Percentiles rank a stretch among this genome's conserved stretches.
Evolutionary conservation across 352 stramenopile species (phyloP).

Genomic region (Globisporangium nunn): DNA sequence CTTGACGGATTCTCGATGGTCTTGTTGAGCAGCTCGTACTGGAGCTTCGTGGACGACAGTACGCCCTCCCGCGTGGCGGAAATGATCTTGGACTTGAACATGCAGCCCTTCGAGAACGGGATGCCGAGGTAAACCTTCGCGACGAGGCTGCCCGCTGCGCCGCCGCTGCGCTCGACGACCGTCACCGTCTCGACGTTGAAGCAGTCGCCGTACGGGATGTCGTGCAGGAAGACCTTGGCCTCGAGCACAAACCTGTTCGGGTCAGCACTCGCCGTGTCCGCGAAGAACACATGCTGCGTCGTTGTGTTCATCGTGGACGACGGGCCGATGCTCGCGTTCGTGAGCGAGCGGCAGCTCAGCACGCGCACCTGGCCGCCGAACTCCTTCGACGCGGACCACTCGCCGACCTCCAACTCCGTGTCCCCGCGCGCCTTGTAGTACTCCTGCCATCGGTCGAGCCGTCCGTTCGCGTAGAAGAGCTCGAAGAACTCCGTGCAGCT

Average conservation of each 20-base stretch:
- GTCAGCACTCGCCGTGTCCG: slow-evolving; percentile 23
- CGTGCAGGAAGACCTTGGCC: slow-evolving; percentile 59
- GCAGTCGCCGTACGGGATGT: slow-evolving; percentile 84
- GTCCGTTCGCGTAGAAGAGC: slow-evolving; percentile 55
- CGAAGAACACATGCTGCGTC: slow-evolving; percentile 58
- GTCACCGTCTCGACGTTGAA: slow-evolving; percentile 74
- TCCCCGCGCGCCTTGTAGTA: slow-evolving; percentile 74
- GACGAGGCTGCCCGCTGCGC: slow-evolving; percentile 30
- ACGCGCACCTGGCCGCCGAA: slow-evolving; percentile 62
- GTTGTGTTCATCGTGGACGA: slow-evolving; percentile 80
- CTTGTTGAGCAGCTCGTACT: slow-evolving; percentile 60
- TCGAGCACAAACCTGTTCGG: slow-evolving; percentile 54
- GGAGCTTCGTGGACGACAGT: slow-evolving; percentile 38
- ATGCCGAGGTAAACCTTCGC: slow-evolving; percentile 67
- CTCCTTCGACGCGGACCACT: slow-evolving; percentile 57
- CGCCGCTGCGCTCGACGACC: slow-evolving; percentile 37
- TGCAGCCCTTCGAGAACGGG: slow-evolving; percentile 83
- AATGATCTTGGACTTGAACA: slow-evolving; percentile 89
- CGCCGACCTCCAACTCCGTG: slow-evolving; percentile 58
- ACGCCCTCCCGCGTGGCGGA: slow-evolving; percentile 64
- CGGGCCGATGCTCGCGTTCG: slow-evolving; percentile 76
- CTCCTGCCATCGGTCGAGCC: slow-evolving; percentile 32
- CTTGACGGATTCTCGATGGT: slow-evolving; percentile 19
- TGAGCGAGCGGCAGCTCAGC: slow-evolving; percentile 62
- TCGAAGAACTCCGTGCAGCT: slow-evolving; percentile 54